phyloP scores from a whole-genome alignment of 164 flowering plant genomes.

The Saururus chinensis region DNA sequence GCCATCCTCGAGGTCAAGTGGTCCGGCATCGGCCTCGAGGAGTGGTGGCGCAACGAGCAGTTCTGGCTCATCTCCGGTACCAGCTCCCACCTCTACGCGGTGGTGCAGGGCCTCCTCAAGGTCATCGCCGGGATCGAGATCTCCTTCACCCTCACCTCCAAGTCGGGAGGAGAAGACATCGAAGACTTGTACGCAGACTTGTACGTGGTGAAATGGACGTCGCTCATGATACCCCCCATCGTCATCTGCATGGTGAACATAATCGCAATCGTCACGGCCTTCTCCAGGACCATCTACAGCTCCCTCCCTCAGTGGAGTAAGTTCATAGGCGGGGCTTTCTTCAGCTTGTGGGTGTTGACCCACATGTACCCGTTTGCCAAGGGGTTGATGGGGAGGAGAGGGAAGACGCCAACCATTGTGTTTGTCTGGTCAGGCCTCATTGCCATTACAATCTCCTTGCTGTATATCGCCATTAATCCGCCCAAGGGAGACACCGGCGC shows the following conservation, averaged over 20 bases:
- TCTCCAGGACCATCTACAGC: constrained; percentile 46
- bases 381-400: constrained; percentile 69
- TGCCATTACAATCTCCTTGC: constrained; percentile 59
- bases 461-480: constrained; percentile 52
- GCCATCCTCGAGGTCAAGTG: constrained; percentile 68
- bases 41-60: constrained; percentile 89
- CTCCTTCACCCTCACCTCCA: constrained; percentile 67
- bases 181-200: constrained; percentile 63
- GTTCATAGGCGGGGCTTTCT: constrained; percentile 63
- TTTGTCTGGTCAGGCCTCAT: constrained; percentile 76
- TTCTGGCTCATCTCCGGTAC: constrained; percentile 78
- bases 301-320: constrained; percentile 54
- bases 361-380: constrained; percentile 79
- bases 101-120: constrained; percentile 59
- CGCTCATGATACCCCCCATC: constrained; percentile 61
- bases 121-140: constrained; percentile 75
- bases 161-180: constrained; percentile 45
- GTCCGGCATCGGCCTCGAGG: constrained; percentile 66
- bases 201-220: constrained; percentile 63
- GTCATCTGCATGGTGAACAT: constrained; percentile 57
- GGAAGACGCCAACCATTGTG: constrained; percentile 69
- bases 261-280: constrained; percentile 42
- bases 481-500: constrained; percentile 6
- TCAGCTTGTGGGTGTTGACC: constrained; percentile 75
- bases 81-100: constrained; percentile 67